Evolutionary conservation across 2,329 filamentous ascomycete species (phyloP).

Genomic region (Cercospora sp.): DNA sequence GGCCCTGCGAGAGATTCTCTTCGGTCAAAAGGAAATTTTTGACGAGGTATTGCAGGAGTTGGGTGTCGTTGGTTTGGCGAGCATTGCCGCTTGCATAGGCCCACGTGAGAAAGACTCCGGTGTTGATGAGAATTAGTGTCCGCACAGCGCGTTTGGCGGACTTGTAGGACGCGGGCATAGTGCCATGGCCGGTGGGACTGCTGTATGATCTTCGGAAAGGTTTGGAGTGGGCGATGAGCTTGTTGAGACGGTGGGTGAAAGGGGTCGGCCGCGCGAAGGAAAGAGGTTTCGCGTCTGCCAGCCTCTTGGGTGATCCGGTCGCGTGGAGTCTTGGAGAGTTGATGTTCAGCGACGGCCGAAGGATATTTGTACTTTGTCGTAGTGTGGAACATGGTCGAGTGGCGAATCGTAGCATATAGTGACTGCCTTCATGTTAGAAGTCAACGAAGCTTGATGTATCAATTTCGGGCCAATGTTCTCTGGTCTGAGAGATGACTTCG

Average conservation of each 20-base stretch:
- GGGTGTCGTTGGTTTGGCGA: slow-evolving; percentile 20
- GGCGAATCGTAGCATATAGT: neutral
- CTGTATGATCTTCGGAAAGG: neutral
- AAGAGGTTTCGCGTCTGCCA: neutral
- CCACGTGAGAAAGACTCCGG: slow-evolving; percentile 43
- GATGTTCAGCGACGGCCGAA: neutral
- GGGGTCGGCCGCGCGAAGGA: neutral
- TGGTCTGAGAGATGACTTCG: neutral
- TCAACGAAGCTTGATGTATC: neutral
- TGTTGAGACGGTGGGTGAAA: slow-evolving; percentile 1
- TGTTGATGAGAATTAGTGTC: slow-evolving; percentile 44
- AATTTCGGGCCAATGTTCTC: neutral
- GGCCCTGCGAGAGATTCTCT: slow-evolving; percentile 33
- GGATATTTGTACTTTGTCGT: neutral
- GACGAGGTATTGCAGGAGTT: slow-evolving; percentile 22
- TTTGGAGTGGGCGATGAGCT: neutral
- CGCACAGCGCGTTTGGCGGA: slow-evolving; percentile 33
- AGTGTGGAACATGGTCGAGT: neutral
- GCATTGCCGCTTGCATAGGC: slow-evolving; percentile 32
- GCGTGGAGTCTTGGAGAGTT: neutral
- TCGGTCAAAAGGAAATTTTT: slow-evolving; percentile 40
- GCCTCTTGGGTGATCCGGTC: neutral
- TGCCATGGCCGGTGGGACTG: neutral
- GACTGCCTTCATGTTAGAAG: neutral
- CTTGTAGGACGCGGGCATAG: neutral